phyloP scores from a whole-genome alignment of 2,329 filamentous ascomycete genomes.

The Scolecobasidium constrictum region DNA sequence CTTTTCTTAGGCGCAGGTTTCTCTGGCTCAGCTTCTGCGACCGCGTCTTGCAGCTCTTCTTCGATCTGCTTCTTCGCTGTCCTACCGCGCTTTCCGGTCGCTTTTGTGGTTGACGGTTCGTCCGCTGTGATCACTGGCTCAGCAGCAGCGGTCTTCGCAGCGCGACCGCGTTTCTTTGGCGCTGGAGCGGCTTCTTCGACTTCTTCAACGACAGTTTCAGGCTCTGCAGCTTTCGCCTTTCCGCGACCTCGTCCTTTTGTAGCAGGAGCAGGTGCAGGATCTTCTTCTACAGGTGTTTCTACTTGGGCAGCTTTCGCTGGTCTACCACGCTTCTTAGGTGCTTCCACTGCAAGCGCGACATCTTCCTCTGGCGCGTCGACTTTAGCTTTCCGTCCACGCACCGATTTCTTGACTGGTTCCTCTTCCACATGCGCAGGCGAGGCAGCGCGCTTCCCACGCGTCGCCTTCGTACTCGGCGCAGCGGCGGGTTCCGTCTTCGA shows the following conservation, averaged over 20 bases:
- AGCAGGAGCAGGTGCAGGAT: constrained; percentile 4
- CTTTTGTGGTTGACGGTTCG: constrained; percentile 6
- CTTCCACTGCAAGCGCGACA: constrained; percentile 1
- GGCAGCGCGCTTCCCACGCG: constrained; percentile 5
- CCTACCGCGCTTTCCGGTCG: constrained; percentile 1
- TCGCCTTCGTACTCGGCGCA: background rate
- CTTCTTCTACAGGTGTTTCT: constrained; percentile 6
- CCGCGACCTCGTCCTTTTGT: constrained; percentile 9
- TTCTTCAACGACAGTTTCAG: constrained; percentile 4
- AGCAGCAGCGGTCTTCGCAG: constrained; percentile 5
- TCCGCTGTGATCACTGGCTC: constrained; percentile 7
- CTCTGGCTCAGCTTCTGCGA: background rate
- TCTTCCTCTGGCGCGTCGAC: constrained; percentile 1
- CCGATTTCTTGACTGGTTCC: constrained; percentile 3
- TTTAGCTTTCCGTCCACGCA: constrained; percentile 1
- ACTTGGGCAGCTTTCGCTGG: constrained; percentile 13
- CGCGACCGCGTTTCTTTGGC: constrained; percentile 11
- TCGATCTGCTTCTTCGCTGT: constrained; percentile 2
- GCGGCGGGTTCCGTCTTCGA: background rate
- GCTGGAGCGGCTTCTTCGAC: constrained; percentile 1
- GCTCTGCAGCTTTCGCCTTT: background rate
- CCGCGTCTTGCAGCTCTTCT: constrained; percentile 7
- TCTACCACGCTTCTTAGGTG: constrained; percentile 20
- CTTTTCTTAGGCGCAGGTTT: constrained; percentile 1
- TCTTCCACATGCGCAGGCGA: constrained; percentile 1